A percentile compares a stretch with the other conserved stretches of the same genome.
Conservation (phyloP, 768 basidiomycete genomes). For the Boletus edulis region DNA sequence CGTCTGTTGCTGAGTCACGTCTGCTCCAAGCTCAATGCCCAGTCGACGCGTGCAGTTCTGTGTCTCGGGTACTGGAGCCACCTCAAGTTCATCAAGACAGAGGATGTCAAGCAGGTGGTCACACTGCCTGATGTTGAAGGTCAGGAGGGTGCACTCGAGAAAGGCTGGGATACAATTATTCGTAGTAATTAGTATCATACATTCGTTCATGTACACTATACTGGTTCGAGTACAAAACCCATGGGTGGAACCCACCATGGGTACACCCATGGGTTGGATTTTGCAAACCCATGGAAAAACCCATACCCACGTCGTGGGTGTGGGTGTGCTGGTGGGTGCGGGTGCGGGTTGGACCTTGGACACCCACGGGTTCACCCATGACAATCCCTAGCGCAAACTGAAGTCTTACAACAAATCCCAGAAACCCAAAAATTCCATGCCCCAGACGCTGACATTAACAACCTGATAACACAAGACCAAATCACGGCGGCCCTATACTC, state of each 20-base stretch:
- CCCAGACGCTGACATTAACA: too few species aligned
- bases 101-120: not conserved
- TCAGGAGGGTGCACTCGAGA: not conserved
- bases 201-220: too few species aligned
- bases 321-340: not conserved
- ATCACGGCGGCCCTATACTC: too few species aligned
- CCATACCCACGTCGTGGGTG: not conserved
- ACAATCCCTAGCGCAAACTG: too few species aligned
- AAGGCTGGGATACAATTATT: not conserved
- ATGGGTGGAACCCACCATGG: not conserved
- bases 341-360: not conserved
- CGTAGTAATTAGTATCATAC: not conserved
- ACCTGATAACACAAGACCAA: too few species aligned
- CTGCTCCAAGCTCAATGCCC: not conserved
- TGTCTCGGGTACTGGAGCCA: not conserved
- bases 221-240: too few species aligned
- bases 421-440: too few species aligned
- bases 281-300: not conserved
- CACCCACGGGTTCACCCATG: too few species aligned
- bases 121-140: not conserved
- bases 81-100: not conserved
- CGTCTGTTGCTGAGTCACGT: not conserved
- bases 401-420: too few species aligned
- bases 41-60: not conserved
- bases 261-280: not conserved